These are phyloP conservation scores for Wickerhamomyces strasburgensis DNA, from an alignment of 805 yeast genomes.

Conservation along the genomic window DNA sequence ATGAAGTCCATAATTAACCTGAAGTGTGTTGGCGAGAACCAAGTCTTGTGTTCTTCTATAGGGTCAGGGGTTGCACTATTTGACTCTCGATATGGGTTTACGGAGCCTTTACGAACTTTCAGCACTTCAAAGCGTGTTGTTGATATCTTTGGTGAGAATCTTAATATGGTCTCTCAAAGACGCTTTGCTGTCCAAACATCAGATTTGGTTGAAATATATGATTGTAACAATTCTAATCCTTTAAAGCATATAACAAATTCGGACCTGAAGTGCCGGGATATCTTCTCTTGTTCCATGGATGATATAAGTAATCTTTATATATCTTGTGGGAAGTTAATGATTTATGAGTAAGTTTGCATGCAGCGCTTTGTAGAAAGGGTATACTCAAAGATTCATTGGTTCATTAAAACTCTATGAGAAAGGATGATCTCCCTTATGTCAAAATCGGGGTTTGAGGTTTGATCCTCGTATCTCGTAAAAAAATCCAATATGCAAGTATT, in stretches of 20 bases:
- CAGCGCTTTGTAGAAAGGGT: no score
- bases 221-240: not conserved
- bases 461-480: no score
- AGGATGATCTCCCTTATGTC: no score
- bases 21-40: slow-evolving; percentile 1
- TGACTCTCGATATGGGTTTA: slow-evolving; percentile 10
- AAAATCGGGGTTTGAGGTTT: no score
- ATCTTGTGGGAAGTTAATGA: not conserved
- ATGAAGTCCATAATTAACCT: slow-evolving; percentile 11
- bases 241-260: not conserved
- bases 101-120: slow-evolving; percentile 1
- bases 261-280: not conserved
- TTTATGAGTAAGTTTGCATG: no score
- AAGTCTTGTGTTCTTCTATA: slow-evolving; percentile 9
- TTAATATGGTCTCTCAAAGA: not conserved
- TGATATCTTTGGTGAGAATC: slow-evolving; percentile 14
- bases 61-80: slow-evolving; percentile 9
- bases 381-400: not conserved
- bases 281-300: not conserved
- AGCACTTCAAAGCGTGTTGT: slow-evolving; percentile 9
- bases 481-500: no score
- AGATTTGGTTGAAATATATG: not conserved
- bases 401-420: not conserved
- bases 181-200: not conserved
- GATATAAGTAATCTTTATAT: not conserved